Evolutionary conservation across 768 basidiomycete genomes (phyloP).

Genomic region (Lentinula raphanica): DNA sequence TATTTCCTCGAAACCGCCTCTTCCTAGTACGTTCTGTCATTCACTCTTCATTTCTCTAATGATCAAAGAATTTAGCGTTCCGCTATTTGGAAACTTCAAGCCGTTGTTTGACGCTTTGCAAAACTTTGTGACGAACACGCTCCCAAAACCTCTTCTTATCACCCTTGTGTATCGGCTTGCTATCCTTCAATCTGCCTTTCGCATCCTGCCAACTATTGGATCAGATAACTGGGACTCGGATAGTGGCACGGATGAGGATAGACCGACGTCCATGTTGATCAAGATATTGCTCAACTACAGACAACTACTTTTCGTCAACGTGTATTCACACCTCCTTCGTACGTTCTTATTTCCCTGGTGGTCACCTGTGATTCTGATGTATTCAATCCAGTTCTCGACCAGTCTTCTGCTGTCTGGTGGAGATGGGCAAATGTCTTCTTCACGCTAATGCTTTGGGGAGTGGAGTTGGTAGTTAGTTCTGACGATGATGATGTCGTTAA

Average conservation of each 20-base stretch:
- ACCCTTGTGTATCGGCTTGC: constrained; percentile 76
- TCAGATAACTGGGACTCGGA: constrained; percentile 75
- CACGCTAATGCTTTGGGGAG: constrained; percentile 76
- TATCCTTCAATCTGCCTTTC: constrained; percentile 76
- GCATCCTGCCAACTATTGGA: constrained; percentile 80
- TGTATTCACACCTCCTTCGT: constrained; percentile 85
- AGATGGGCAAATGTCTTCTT: constrained; percentile 89
- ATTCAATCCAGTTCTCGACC: constrained; percentile 60
- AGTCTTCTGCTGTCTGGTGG: constrained; percentile 92
- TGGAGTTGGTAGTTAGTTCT: constrained; percentile 76
- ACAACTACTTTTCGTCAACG: constrained; percentile 79
- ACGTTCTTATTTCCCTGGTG: constrained; percentile 25
- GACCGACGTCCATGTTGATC: constrained; percentile 79
- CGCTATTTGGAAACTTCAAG: constrained; percentile 71
- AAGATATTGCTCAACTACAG: constrained; percentile 75
- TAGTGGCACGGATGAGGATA: constrained; percentile 57
- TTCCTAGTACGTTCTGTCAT: constrained; percentile 55
- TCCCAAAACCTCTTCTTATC: constrained; percentile 79
- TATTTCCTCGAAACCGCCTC: constrained; percentile 63
- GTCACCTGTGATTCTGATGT: neutral
- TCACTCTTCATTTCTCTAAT: constrained; percentile 2
- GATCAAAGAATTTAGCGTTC: constrained; percentile 44
- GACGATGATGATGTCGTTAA: constrained; percentile 63
- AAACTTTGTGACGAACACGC: constrained; percentile 79
- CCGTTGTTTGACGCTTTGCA: constrained; percentile 75